Evolutionary conservation across 352 stramenopile genomes (phyloP), one percentile per base, ranked within the genome.

Genomic region (Globisporangium cylindrosporum): DNA sequence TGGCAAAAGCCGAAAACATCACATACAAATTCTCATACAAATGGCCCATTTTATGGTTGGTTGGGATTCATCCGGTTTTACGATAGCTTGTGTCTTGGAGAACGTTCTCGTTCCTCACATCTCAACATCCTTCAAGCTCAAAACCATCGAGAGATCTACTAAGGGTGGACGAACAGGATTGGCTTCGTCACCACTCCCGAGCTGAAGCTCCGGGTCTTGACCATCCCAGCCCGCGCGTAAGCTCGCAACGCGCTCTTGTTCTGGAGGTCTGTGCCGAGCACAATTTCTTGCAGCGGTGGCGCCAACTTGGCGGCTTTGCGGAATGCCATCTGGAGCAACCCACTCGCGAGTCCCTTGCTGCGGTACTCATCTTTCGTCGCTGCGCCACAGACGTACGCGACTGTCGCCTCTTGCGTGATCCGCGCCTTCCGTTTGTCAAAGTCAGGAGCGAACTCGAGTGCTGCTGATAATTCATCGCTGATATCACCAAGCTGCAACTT

Each of bases 191-290:
- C 29, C n/a, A 48, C n/a, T 10, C 60, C 60, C 1, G 29, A 36
- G 48, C 20, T 66, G 10, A 36, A 36, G 1, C 25, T 5, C 29
- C 68, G 67, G 24, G 67, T 69, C 55, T 68, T 55, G 43, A 63
- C 54, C 71, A 76, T 76, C 1, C 71, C 59, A 0, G 68, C 64
- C 27, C 64, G 71, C 4, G 7, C 9, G 56, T 74, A 77, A 27
- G 68, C 64, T 8, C 29, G 60, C 22, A 74, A 58, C 1, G 71
- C 71, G 4, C 63, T 60, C 4, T 34, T 27, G 53, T 77, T 77
- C 18, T 54, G 2, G 0, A 41, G 9, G 41, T 77, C 68, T 10
- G 71, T 74, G 12, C 64, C 71, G 1, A 77, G 51, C 4, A 57
- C 62, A 24, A 77, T 64, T 46, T 58, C 27, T 3, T 25, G 29